Evolutionary conservation across 805 yeast species (phyloP).

Genomic region (Wickerhamiella siamensis): DNA sequence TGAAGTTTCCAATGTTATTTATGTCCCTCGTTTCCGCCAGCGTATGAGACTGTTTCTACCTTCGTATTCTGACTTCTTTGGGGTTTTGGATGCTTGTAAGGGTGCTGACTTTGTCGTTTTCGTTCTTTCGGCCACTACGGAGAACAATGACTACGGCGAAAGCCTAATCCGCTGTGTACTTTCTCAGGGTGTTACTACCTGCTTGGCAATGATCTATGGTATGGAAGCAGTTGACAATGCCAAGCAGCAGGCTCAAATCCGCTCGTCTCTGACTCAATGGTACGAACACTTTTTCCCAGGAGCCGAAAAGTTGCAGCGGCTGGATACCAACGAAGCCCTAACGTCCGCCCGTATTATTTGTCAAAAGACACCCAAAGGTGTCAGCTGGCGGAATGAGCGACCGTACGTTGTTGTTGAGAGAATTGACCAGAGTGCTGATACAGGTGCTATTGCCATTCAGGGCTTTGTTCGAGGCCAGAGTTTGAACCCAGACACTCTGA

Average conservation of each 20-base stretch:
- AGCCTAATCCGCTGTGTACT: conserved; percentile 77
- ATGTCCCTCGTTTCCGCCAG: conserved; percentile 54
- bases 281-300: conserved; percentile 67
- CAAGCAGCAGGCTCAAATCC: conserved; percentile 59
- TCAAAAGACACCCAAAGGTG: conserved; percentile 72
- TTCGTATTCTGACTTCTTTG: conserved; percentile 28
- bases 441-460: conserved; percentile 39
- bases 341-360: conserved; percentile 64
- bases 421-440: conserved; percentile 30
- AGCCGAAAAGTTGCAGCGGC: conserved; percentile 59
- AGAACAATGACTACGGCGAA: conserved; percentile 78
- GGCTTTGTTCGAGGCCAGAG: conserved; percentile 72
- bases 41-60: conserved; percentile 37
- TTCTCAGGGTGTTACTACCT: conserved; percentile 81
- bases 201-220: conserved; percentile 66
- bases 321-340: conserved; percentile 58
- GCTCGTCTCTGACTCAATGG: conserved; percentile 49
- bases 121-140: conserved; percentile 75
- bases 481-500: conserved; percentile 57
- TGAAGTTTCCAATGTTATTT: conserved; percentile 9
- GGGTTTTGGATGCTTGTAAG: conserved; percentile 83
- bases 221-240: conserved; percentile 51
- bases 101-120: conserved; percentile 80
- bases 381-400: conserved; percentile 87
- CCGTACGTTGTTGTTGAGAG: conserved; percentile 73